Base-by-base conservation (phyloP, 1,284 basidiomycete species). In the Cronartium ribicola region DNA sequence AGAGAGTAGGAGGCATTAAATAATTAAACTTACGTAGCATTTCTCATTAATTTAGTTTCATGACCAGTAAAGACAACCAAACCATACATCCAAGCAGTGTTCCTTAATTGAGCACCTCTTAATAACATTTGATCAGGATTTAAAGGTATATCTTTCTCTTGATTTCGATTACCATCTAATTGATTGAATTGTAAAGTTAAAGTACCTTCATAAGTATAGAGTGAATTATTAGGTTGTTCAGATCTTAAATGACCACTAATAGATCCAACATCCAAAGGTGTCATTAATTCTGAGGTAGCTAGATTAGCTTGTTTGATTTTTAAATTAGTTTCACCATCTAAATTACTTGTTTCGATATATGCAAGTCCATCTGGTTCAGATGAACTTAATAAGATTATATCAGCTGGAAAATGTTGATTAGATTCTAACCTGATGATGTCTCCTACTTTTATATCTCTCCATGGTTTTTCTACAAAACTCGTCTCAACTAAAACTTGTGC, bases 241-340 rank as follows among this genome's bases (percentile, higher is more conserved):
- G 92, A 95, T 57, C 90, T 87, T 40, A 98, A 84, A 51, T 90
- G 87, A 4, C 96, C 96, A 22, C 87, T 88, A 0, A 98, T 84
- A 3, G 87, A 82, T 6, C 86, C 85, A 36, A 92, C 89, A 3
- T 89, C 85, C 14, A 87, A 84, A 0, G 95, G 93, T 0, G 90
- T 87, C 10, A 88, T 93, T 57, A 97, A 84, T 11, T 85, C 79
- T 0, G 91, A 84, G 0, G 94, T 97, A 37, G 91, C 88, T 0
- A 91, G 85, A 17, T 90, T 90, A 0, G 92, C 92, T 83, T 98
- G 94, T 81, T 98, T 98, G 83, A 98, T 98, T 84, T 98, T 99
- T 78, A 98, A 85, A 80, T 98, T 98, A 5, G 96, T 99, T 84
- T 98, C 95, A 90, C 94, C 95, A 79, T 98, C 96, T 29, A 99